Conservation (phyloP, 1,139 yeast genomes). For the Diutina pseudorugosa region DNA sequence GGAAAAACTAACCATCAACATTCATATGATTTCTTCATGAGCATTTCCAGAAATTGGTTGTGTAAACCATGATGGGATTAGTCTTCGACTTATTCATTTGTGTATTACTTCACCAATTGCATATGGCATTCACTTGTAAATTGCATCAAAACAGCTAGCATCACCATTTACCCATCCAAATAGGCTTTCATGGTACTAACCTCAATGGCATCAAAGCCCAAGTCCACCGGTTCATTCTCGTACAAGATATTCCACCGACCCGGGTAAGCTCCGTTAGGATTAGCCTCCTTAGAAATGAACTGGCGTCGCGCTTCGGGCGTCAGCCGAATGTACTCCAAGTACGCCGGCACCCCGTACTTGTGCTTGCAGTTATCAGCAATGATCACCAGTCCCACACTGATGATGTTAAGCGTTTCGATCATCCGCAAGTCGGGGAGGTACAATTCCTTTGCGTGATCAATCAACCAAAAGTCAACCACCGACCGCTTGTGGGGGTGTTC, state of each 20-base stretch:
- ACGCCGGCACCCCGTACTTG: conserved; percentile 28
- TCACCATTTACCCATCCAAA: background rate
- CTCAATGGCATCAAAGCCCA: background rate
- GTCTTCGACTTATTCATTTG: too few relatives aligned
- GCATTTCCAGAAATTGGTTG: too few relatives aligned
- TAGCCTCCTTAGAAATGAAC: conserved; percentile 14
- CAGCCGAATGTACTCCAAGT: conserved; percentile 24
- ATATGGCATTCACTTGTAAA: too few relatives aligned
- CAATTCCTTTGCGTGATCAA: conserved; percentile 28
- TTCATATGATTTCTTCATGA: too few relatives aligned
- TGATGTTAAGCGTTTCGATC: conserved; percentile 25
- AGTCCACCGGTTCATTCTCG: conserved; percentile 16
- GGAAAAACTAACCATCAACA: too few relatives aligned
- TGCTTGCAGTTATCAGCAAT: conserved; percentile 26
- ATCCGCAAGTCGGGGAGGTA: conserved; percentile 33
- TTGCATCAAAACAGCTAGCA: too few relatives aligned
- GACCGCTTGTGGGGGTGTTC: conserved; percentile 5
- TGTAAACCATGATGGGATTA: too few relatives aligned
- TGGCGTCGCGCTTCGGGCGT: conserved; percentile 25
- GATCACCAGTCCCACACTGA: conserved; percentile 28
- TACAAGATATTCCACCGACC: conserved; percentile 38
- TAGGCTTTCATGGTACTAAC: background rate
- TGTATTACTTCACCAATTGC: too few relatives aligned
- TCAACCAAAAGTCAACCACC: conserved; percentile 23
- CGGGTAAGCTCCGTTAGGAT: conserved; percentile 18